Percentiles rank a stretch among this genome's conserved stretches.
These are phyloP conservation scores for Psilocybe subaeruginosa DNA, from an alignment of 768 basidiomycete genomes.

Conservation along the genomic window DNA sequence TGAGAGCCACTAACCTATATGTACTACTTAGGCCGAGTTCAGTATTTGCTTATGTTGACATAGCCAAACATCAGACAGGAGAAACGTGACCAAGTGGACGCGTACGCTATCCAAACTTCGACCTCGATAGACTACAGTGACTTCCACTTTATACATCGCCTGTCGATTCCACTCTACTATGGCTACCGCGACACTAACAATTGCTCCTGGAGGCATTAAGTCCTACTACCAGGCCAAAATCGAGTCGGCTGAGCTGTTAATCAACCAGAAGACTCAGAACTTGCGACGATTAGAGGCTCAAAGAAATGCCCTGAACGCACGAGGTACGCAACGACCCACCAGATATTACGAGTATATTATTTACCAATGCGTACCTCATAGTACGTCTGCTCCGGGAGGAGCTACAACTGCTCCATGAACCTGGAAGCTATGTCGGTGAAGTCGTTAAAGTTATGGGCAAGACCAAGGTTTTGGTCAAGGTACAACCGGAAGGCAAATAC, in stretches of 20 bases:
- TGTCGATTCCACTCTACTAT: slow-evolving; percentile 7
- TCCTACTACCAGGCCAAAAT: slow-evolving; percentile 97
- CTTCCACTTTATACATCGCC: neutral
- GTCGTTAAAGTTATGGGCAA: slow-evolving; percentile 99
- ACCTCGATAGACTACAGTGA: neutral
- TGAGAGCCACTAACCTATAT: too few relatives aligned
- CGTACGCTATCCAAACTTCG: slow-evolving; percentile 16
- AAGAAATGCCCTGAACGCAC: slow-evolving; percentile 93
- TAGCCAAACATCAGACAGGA: slow-evolving; percentile 12
- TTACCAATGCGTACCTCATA: slow-evolving; percentile 28
- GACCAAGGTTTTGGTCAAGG: slow-evolving; percentile 97
- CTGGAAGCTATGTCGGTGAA: slow-evolving; percentile 97
- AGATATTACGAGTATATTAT: neutral
- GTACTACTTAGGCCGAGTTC: too few relatives aligned
- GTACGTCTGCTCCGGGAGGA: slow-evolving; percentile 92
- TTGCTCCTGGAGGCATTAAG: slow-evolving; percentile 71
- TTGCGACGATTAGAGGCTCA: slow-evolving; percentile 94
- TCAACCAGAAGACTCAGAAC: slow-evolving; percentile 97
- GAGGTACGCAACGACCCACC: slow-evolving; percentile 55
- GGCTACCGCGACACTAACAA: slow-evolving; percentile 32
- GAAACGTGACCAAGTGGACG: slow-evolving; percentile 20
- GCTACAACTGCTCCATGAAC: slow-evolving; percentile 90
- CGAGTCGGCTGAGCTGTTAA: slow-evolving; percentile 87
- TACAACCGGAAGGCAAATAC: slow-evolving; percentile 99
- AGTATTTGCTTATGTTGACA: neutral